phyloP scores from a whole-genome alignment of 1,284 basidiomycete genomes.

The Rhodotorula sp. region DNA sequence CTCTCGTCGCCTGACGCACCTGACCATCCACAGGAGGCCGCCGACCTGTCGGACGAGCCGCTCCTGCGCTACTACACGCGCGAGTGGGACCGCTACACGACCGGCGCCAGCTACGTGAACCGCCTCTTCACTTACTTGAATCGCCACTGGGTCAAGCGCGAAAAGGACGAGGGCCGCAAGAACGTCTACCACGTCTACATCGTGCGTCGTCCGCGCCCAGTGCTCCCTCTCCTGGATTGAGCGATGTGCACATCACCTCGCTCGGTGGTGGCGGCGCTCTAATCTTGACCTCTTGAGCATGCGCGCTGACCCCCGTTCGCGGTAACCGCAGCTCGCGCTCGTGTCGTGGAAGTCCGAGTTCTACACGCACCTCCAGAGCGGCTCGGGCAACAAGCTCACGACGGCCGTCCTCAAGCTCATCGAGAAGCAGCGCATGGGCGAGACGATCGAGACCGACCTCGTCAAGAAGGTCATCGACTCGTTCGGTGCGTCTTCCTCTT shows the following conservation, averaged over 20 bases:
- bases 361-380: slow-evolving; percentile 78
- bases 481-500: slow-evolving; percentile 66
- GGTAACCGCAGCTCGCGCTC: slow-evolving; percentile 71
- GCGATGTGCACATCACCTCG: too few species aligned
- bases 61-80: slow-evolving; percentile 86
- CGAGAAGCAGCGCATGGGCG: slow-evolving; percentile 90
- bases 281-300: not conserved
- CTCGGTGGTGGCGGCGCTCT: not conserved
- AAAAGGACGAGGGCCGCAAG: slow-evolving; percentile 96
- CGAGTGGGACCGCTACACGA: slow-evolving; percentile 96
- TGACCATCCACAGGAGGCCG: slow-evolving; percentile 54
- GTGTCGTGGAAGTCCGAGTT: slow-evolving; percentile 94
- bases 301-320: not conserved
- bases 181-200: slow-evolving; percentile 95
- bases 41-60: slow-evolving; percentile 77
- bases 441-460: slow-evolving; percentile 86
- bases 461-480: slow-evolving; percentile 97
- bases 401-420: slow-evolving; percentile 85
- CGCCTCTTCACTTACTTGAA: slow-evolving; percentile 95
- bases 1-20: too few species aligned
- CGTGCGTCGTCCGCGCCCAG: slow-evolving; percentile 58
- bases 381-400: slow-evolving; percentile 70
- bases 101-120: slow-evolving; percentile 93
- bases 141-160: slow-evolving; percentile 98
- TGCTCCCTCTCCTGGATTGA: not conserved